These are phyloP conservation scores for Pharus latifolius DNA, from an alignment of 176 grass and related monocot species.

Conservation along the genomic window DNA sequence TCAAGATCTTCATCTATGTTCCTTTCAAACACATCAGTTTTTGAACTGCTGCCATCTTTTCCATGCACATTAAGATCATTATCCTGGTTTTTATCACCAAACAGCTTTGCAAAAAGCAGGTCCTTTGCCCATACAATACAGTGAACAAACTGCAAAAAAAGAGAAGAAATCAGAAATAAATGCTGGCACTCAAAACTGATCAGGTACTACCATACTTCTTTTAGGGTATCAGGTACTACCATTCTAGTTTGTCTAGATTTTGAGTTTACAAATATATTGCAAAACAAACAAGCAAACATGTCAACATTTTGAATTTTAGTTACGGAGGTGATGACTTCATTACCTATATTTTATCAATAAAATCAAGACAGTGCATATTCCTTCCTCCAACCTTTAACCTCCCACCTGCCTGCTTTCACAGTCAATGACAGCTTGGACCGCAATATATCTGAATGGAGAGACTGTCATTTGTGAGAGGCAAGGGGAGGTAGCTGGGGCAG, in stretches of 20 bases:
- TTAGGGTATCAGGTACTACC: too few relatives aligned
- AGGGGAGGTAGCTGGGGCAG: too few relatives aligned
- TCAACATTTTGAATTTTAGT: not conserved
- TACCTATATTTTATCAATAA: too few relatives aligned
- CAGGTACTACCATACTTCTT: not conserved
- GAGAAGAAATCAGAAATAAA: not conserved
- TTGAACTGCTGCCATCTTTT: constrained; percentile 47
- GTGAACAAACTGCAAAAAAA: constrained; percentile 68
- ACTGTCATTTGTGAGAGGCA: too few relatives aligned
- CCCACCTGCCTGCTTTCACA: too few relatives aligned
- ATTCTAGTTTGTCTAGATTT: not conserved
- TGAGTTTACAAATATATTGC: not conserved
- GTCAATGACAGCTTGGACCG: too few relatives aligned
- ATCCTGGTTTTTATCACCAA: constrained; percentile 89
- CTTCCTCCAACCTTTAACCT: too few relatives aligned
- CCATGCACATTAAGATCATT: constrained; percentile 90
- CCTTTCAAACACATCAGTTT: constrained; percentile 63
- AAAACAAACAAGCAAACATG: not conserved
- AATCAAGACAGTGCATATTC: too few relatives aligned
- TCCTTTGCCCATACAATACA: constrained; percentile 99
- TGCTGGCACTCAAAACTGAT: not conserved
- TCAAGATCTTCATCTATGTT: constrained; percentile 47
- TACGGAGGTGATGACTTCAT: not conserved
- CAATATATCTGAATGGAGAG: too few relatives aligned
- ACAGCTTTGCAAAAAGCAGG: constrained; percentile 93